Base-by-base conservation (phyloP, 2,329 filamentous ascomycete genomes). In the Dothidotthia symphoricarpi region DNA sequence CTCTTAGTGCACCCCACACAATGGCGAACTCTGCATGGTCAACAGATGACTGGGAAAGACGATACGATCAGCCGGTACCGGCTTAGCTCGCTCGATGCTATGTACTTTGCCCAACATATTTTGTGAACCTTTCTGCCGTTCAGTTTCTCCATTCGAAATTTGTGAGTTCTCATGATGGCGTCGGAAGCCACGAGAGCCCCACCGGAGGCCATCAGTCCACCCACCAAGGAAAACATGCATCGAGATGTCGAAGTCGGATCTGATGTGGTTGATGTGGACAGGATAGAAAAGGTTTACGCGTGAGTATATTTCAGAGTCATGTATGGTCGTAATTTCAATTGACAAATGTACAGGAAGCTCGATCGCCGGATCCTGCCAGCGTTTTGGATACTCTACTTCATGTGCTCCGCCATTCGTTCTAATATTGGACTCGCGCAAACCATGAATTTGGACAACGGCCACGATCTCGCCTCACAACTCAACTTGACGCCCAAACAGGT, bases 391-490 rank as follows among this genome's bases (percentile, higher is more conserved):
- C 76, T 95, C 12, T 95, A 95, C 71, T 95, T 95, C 63, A 78
- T 95, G 49, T 93, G 88, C 74, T 93, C 88, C 0, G 89, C 88
- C 44, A 93, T 95, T 57, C 83, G 88, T 35, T 93, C 88, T 57
- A 95, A 94, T 68, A 87, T 95, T 50, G 88, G 88, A 45, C 82
- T 95, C 52, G 86, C 89, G n/a, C 88, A 95, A 70, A 95, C 89
- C 1, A 95, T 95, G 89, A 95, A 95, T 69, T 69, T 63, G 19
- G 69, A 76, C 13, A 69, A 77, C 28, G 76, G 78, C 24, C 88
- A 95, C 61, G 84, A 93, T 60, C 79, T 95, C n/a, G 78, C 78
- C 51, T 78, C 80, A 2, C 77, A 85, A 25, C 76, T 95, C 34
- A 62, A 81, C 43, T 71, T 95, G 49, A 81, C 80, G 0, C 69